Percentiles rank a stretch among this genome's conserved stretches.
phyloP scores from a whole-genome alignment of 2,329 filamentous ascomycete species.

The Leptodontidium sp. region DNA sequence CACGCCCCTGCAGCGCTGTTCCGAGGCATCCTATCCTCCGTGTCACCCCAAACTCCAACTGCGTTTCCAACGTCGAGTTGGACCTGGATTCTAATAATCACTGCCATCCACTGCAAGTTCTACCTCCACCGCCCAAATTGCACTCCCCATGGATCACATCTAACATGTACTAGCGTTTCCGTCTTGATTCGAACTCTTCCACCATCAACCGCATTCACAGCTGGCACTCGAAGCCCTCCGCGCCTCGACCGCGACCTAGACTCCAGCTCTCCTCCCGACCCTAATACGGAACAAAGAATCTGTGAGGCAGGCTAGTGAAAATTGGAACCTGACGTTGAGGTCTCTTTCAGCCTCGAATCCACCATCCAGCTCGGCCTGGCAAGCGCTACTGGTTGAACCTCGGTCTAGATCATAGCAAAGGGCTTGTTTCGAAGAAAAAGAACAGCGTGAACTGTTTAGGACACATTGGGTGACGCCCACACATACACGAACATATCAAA shows the following conservation, averaged over 20 bases:
- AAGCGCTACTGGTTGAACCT: slow-evolving; percentile 1
- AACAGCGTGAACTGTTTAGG: not conserved
- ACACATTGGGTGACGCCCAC: slow-evolving; percentile 6
- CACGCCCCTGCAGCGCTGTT: slow-evolving; percentile 29
- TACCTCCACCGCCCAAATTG: not conserved
- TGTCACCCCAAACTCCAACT: slow-evolving; percentile 33
- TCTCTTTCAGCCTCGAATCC: not conserved
- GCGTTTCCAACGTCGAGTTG: slow-evolving; percentile 18
- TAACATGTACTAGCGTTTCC: slow-evolving; percentile 25
- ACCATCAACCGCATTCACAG: not conserved
- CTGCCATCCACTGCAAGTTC: slow-evolving; percentile 17
- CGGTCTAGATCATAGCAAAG: not conserved
- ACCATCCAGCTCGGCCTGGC: slow-evolving; percentile 1
- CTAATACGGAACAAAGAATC: slow-evolving; percentile 9
- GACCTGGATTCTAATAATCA: slow-evolving; percentile 2
- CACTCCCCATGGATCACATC: not conserved
- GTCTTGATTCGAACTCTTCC: slow-evolving; percentile 5
- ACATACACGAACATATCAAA: not conserved
- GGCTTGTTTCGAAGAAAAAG: not conserved
- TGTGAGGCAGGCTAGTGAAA: slow-evolving; percentile 3
- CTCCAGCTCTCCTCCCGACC: not conserved
- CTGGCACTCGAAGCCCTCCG: not conserved
- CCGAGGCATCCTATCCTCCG: slow-evolving; percentile 36
- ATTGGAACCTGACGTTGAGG: slow-evolving; percentile 4
- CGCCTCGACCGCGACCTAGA: slow-evolving; percentile 1